Percentiles rank a stretch among this genome's conserved stretches.
Conservation (phyloP, 441 rosid species). For the Gossypium davidsonii region DNA sequence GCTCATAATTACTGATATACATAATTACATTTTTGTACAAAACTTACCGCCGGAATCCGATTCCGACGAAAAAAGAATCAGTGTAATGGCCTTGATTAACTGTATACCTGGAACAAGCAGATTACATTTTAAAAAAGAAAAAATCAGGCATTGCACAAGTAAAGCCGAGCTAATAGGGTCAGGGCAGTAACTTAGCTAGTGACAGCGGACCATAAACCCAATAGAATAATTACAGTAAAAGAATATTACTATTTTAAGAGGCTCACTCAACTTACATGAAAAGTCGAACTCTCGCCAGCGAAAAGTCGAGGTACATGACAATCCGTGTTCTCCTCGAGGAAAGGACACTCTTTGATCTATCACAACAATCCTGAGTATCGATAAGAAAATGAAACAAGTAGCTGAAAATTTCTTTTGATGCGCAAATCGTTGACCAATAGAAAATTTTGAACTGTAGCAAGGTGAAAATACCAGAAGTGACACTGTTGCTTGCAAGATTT, state of each 20-base stretch:
- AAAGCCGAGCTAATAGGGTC: background rate
- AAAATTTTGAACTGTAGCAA: background rate
- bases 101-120: slow-evolving; percentile 38
- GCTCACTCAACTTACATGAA: background rate
- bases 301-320: background rate
- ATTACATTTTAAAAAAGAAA: background rate
- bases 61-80: slow-evolving; percentile 32
- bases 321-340: background rate
- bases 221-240: background rate
- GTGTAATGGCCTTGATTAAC: slow-evolving; percentile 15
- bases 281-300: background rate
- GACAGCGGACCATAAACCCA: background rate
- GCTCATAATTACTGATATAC: slow-evolving; percentile 11
- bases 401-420: background rate
- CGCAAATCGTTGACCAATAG: background rate
- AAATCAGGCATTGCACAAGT: background rate
- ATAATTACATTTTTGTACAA: slow-evolving; percentile 31
- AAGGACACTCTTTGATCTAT: background rate
- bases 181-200: background rate
- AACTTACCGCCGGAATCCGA: slow-evolving; percentile 15
- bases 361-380: background rate
- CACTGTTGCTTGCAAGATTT: slow-evolving; percentile 9
- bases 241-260: background rate
- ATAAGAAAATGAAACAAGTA: background rate
- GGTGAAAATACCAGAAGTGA: background rate